Evolutionary conservation across 2,329 filamentous ascomycete genomes (phyloP), one percentile per base, ranked within the genome.

Genomic region (Stagonosporopsis rhizophila): DNA sequence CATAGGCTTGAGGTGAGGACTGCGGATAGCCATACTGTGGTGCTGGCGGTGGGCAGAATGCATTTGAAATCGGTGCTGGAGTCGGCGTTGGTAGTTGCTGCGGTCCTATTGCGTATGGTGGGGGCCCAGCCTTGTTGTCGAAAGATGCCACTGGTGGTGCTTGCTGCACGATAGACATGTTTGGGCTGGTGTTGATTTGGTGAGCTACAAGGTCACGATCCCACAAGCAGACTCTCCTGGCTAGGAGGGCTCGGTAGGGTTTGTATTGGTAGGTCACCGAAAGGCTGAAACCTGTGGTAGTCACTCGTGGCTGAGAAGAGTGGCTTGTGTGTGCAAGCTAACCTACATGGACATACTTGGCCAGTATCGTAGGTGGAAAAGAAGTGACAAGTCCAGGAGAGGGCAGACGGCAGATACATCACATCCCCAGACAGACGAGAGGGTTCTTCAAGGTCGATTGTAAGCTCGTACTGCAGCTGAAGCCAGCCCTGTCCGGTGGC

Each of bases 401-500:
- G 8, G 45, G 11, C 15, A 12, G 9, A 38, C 19, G 15, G 9
- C 11, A 34, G 19, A 44, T 7, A 46, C 5, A 25, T 32, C 20
- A 30, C 11, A 7, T 30, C 34, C n/a, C 22, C 41, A 34, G 45
- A 56, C 35, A 59, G 56, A 58, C 22, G 34, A 37, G 49, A 47
- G 49, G 59, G 59, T 35, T 39, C 20, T 48, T 60, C 20, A 46
- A 44, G 39, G 56, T 58, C 58, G 44, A 45, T 20, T 47, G 51
- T 40, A 48, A 47, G 54, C 51, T 53, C 56, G 61, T 65, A 60
- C 62, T 59, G 40, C 52, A 60, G 61, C 62, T 65, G 62, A 56
- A 55, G 55, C 63, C 65, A 62, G 68, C 64, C 65, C 60, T 64
- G 62, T 44, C 23, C 22, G 46, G 66, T 70, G 68, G 65, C 64